Evolutionary conservation across 306 rosid species (phyloP).

Genomic region (Crotalaria pallida): DNA sequence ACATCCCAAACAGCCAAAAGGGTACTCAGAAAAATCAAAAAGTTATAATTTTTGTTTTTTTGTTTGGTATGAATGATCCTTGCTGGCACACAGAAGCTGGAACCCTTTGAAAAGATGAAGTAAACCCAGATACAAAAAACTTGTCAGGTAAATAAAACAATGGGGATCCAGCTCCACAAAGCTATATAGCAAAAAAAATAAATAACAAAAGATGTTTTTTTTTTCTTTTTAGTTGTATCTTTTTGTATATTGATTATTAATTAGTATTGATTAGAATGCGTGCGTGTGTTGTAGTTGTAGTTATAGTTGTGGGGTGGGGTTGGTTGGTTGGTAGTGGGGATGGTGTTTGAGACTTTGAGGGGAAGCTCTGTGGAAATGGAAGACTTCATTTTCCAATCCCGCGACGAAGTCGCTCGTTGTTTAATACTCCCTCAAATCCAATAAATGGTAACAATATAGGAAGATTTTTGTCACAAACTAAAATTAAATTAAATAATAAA

Average conservation of each 20-base stretch:
- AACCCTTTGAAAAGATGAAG: constrained; percentile 33
- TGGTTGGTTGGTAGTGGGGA: background rate
- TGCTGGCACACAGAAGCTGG: constrained; percentile 21
- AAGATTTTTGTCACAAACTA: too few relatives aligned
- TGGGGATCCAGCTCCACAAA: constrained; percentile 37
- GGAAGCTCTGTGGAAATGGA: background rate
- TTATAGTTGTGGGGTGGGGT: too few relatives aligned
- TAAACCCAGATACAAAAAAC: constrained; percentile 41
- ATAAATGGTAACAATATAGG: too few relatives aligned
- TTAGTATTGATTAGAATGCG: too few relatives aligned
- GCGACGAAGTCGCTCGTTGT: too few relatives aligned
- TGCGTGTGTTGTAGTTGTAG: too few relatives aligned
- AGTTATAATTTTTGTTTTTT: background rate
- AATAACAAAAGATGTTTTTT: too few relatives aligned
- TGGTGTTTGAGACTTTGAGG: background rate
- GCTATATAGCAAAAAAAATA: background rate
- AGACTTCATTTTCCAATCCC: background rate
- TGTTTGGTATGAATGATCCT: background rate
- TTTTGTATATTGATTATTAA: background rate
- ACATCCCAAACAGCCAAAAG: constrained; percentile 53
- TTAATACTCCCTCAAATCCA: too few relatives aligned
- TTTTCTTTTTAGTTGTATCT: background rate
- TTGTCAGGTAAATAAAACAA: constrained; percentile 27
- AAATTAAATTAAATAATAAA: too few relatives aligned
- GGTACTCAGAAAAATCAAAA: background rate